Base-by-base conservation (phyloP, 345 rosid genomes). In the Mercurialis annua region DNA sequence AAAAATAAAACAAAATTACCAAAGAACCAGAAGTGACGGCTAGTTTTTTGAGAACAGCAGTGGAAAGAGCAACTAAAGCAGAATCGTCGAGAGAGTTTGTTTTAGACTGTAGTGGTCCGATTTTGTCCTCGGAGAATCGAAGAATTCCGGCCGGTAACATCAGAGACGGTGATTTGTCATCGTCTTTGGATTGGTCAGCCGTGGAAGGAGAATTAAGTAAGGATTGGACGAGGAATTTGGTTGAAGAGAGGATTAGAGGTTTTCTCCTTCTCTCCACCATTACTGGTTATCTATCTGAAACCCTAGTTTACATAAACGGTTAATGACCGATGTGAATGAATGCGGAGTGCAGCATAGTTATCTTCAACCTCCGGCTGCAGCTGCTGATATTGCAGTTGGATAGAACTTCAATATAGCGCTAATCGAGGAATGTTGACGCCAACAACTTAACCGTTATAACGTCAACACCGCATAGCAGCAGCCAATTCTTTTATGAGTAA, bases 211-310 rank as follows among this genome's bases (percentile, higher is more conserved):
- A 78, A 61, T 43, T 66, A 4, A 89, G 83, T 1, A 94, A 43
- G 51, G 96, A 83, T 64, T 86, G 75, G 80, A 91, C 58, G 49
- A 85, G 83, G 62, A 73, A 20, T 78, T 81, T 91, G 61, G 93
- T 91, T 57, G 99, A 89, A 74, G 90, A 83, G 8, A 89, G 93
- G 24, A 94, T 73, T 64, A 89, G 86, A 76, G 97, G 95, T 80
- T 70, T 84, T 81, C 97, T 84, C 76, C 90, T 31, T 20, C 56
- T 66, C 24, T 49, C 72, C 31, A 66, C 73, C 80, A 76, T 76
- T 69, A 36, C 8, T 5, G 40, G 16, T 43, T 4, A 27, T 3
- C 10, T 21, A 12, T 10, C 21, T 2, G 30, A 48, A 65, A 64
- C 69, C 59, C 65, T 65, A 63, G 18, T 21, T 30, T 15, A 2